phyloP scores from a whole-genome alignment of 192 early-diverging fungal genomes.

The Diversispora epigaea region DNA sequence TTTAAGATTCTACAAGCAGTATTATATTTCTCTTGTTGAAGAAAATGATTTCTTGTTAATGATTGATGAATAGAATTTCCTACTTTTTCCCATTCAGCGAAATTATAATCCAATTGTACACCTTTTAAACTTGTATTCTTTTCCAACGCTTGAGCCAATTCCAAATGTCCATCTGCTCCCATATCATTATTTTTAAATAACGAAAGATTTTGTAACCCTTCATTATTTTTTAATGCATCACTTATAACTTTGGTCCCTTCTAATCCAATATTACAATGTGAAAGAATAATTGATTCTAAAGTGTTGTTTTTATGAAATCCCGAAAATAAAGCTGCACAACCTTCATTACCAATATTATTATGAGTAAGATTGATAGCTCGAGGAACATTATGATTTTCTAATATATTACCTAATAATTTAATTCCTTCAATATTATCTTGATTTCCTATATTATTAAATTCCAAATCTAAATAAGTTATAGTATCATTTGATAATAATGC shows the following conservation, averaged over 20 bases:
- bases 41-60: constrained; percentile 45
- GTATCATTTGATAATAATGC: constrained; percentile 37
- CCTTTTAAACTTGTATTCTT: constrained; percentile 44
- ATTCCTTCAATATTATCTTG: constrained; percentile 33
- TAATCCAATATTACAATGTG: constrained; percentile 39
- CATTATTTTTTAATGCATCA: constrained; percentile 36
- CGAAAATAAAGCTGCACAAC: constrained; percentile 26
- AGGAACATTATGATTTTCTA: not conserved
- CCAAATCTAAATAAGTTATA: constrained; percentile 38
- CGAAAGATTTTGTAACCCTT: constrained; percentile 42
- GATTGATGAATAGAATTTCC: constrained; percentile 46
- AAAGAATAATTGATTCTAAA: constrained; percentile 41
- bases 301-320: constrained; percentile 43
- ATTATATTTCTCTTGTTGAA: constrained; percentile 44
- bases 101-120: constrained; percentile 49
- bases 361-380: constrained; percentile 41
- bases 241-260: constrained; percentile 35
- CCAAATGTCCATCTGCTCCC: constrained; percentile 45
- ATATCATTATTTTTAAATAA: constrained; percentile 43
- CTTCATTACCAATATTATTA: constrained; percentile 34
- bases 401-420: constrained; percentile 31
- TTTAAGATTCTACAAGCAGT: constrained; percentile 42
- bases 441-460: constrained; percentile 43
- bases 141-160: constrained; percentile 38
- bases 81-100: constrained; percentile 44